Evolutionary conservation across 768 basidiomycete species (phyloP).

Genomic region (Panaeolus cyanescens): DNA sequence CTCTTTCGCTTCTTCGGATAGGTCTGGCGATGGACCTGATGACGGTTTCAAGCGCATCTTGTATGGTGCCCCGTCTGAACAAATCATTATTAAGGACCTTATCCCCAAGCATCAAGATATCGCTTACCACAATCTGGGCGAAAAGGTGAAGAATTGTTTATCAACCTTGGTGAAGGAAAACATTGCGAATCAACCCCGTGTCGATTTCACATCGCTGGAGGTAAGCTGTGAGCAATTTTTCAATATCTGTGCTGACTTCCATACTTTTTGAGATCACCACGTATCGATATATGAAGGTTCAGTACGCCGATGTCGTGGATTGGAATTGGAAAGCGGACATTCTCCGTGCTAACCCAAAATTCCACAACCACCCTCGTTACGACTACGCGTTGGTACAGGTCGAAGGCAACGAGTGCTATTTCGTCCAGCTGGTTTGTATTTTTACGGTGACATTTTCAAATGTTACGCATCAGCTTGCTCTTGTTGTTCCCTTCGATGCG

Average conservation of each 20-base stretch:
- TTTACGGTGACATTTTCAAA: constrained; percentile 2
- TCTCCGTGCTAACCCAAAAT: constrained; percentile 30
- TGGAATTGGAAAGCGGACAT: constrained; percentile 28
- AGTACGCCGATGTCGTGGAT: constrained; percentile 26
- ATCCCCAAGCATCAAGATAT: neutral
- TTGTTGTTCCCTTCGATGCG: constrained; percentile 12
- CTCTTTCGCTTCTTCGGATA: no score
- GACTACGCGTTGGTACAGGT: constrained; percentile 21
- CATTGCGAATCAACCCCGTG: no score
- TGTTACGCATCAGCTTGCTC: constrained; percentile 4
- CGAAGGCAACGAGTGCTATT: constrained; percentile 2
- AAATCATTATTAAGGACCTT: neutral
- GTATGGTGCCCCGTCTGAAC: neutral
- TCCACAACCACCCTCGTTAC: constrained; percentile 23
- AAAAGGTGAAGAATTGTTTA: neutral
- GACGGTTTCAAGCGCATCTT: neutral
- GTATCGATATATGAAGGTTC: constrained; percentile 23
- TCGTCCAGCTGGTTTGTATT: constrained; percentile 11
- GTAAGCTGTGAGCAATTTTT: no score
- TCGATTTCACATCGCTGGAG: neutral
- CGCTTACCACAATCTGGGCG: neutral
- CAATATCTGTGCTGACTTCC: neutral
- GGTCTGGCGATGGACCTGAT: no score
- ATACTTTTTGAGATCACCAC: constrained; percentile 19
- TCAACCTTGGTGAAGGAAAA: neutral